phyloP scores from a whole-genome alignment of 768 basidiomycete species.

The Lactifluus volemus region DNA sequence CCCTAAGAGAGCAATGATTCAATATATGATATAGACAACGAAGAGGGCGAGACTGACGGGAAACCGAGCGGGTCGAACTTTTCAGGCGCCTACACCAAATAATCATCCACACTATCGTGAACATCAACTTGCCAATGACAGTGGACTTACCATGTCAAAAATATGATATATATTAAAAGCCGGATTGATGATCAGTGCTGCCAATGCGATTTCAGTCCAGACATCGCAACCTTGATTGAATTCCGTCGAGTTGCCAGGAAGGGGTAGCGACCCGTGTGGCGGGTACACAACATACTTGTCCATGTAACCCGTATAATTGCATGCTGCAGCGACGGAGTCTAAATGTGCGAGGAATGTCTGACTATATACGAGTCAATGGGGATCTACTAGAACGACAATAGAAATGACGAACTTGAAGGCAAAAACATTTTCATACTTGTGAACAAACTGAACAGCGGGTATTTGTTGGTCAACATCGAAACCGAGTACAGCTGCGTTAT shows the following conservation, averaged over 20 bases:
- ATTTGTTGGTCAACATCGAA: conserved; percentile 64
- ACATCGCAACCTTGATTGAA: conserved; percentile 50
- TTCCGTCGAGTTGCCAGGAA: conserved; percentile 49
- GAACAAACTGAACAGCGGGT: conserved; percentile 65
- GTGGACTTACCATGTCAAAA: conserved; percentile 46
- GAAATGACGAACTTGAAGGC: conserved; percentile 50
- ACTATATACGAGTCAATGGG: conserved; percentile 27
- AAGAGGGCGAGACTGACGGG: conserved; percentile 38
- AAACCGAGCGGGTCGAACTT: conserved; percentile 80
- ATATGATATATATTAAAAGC: conserved; percentile 74
- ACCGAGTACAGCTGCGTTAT: conserved; percentile 41
- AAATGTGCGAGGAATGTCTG: conserved; percentile 53
- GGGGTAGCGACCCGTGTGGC: conserved; percentile 54
- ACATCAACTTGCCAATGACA: background rate
- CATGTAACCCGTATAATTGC: conserved; percentile 56
- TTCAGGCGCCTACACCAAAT: conserved; percentile 39
- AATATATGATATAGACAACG: background rate
- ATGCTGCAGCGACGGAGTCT: conserved; percentile 41
- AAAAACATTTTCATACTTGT: conserved; percentile 63
- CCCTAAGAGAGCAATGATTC: conserved; percentile 27
- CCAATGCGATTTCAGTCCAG: conserved; percentile 58
- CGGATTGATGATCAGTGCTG: conserved; percentile 54
- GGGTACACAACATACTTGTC: conserved; percentile 59
- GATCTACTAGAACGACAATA: background rate
- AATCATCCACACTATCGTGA: background rate